Base-by-base conservation (phyloP, 2,329 filamentous ascomycete genomes). In the Pezicula carpinea region DNA sequence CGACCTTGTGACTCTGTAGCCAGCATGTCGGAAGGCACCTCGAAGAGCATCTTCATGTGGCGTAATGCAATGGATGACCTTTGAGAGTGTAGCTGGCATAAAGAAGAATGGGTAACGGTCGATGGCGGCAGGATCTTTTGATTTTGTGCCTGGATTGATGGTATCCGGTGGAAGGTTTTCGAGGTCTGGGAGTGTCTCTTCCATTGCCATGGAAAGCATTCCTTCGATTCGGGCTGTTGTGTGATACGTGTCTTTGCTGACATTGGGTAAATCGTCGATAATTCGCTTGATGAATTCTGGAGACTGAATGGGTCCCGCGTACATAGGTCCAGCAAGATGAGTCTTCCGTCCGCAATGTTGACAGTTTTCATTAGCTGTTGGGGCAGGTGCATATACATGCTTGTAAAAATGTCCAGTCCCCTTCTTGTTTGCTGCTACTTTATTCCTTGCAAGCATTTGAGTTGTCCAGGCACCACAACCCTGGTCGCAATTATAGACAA, bases 241-340 rank as follows among this genome's bases (percentile, higher is more conserved):
- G 33, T 82, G 82, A 62, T 99, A 99, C 0, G 83, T 77, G 0
- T 82, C 73, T 21, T 75, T 74, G 40, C 90, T 80, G 1, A 82
- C 79, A 4, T 73, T 69, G 1, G 88, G 82, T 7, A 96, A 74
- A 48, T 85, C 78, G 36, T 82, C 78, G 14, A 99, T 74, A 19
- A 99, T 82, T 47, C 79, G 80, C 60, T 87, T 79, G 51, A 99
- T 82, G 61, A 96, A 99, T 2, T 82, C 79, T 6, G 82, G 77
- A 38, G 90, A 90, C 67, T 99, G 93, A 7, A 99, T 72, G 17
- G 86, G 87, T 1, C 93, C 93, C 29, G 81, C 91, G 71, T 91
- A 99, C 92, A 99, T 97, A 1, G 93, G 93, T 2, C 93, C 93
- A 4, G 83, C 86, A 13, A 97, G 66, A 66, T 97, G 93, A 68